A percentile compares a stretch with the other conserved stretches of the same genome.
phyloP scores from a whole-genome alignment of 768 basidiomycete genomes.

The Tephrocybe sp. region DNA sequence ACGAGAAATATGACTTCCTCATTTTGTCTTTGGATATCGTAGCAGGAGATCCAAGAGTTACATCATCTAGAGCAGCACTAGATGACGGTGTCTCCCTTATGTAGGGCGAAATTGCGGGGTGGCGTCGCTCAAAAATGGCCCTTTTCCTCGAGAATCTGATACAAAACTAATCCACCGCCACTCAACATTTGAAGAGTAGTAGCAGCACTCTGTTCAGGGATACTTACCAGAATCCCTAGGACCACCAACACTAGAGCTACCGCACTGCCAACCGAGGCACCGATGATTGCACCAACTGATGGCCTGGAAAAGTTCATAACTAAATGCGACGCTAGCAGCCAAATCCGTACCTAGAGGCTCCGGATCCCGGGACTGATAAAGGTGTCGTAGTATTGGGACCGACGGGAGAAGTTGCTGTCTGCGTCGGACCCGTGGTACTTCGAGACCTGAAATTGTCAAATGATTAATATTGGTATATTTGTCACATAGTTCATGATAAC shows the following conservation, averaged over 20 bases:
- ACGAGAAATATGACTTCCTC: neutral
- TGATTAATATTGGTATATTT: too few relatives aligned
- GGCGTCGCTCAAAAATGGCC: neutral
- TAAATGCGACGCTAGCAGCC: neutral
- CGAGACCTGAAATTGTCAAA: neutral
- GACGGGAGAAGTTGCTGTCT: too few relatives aligned
- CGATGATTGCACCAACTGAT: neutral
- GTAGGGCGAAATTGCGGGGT: neutral
- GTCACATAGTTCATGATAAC: neutral
- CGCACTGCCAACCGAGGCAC: neutral
- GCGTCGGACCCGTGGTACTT: too few relatives aligned
- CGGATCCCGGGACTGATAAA: neutral
- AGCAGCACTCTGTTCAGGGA: neutral
- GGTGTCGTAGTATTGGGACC: neutral
- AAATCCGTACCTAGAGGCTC: neutral
- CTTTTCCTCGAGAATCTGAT: neutral
- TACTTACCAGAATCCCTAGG: neutral
- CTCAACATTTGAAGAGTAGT: too few relatives aligned
- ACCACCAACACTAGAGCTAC: neutral
- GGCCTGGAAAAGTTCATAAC: neutral
- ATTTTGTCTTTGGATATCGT: neutral
- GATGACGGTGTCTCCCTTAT: neutral
- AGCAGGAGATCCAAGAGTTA: neutral
- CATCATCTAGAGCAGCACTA: neutral
- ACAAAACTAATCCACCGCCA: neutral